Conservation (phyloP, 371 early-diverging fungal genomes). For the Mortierella sp. region DNA sequence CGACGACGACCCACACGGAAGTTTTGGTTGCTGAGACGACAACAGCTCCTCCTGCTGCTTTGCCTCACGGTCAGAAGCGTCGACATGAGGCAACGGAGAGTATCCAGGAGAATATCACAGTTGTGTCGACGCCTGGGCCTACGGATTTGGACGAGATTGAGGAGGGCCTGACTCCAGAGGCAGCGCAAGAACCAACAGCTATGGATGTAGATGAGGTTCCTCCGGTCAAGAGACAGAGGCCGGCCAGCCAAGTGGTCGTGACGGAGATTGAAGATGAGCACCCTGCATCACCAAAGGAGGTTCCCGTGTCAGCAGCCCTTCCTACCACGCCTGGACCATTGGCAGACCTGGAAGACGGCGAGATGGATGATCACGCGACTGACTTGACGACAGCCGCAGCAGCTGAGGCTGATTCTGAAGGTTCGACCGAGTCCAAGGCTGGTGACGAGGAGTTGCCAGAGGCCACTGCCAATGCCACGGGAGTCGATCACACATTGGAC, state of each 20-base stretch:
- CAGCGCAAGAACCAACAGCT: constrained; percentile 17
- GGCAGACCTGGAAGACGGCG: constrained; percentile 41
- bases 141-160: constrained; percentile 44
- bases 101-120: constrained; percentile 40
- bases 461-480: neutral
- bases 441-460: constrained; percentile 16
- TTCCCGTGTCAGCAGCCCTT: constrained; percentile 1
- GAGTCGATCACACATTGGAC: constrained; percentile 25
- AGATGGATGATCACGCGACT: constrained; percentile 29
- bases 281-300: constrained; percentile 7
- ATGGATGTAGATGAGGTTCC: constrained; percentile 56
- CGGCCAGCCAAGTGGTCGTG: constrained; percentile 35
- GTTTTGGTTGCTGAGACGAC: neutral
- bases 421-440: constrained; percentile 6
- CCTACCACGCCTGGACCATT: constrained; percentile 29
- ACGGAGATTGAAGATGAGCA: constrained; percentile 33
- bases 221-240: constrained; percentile 47
- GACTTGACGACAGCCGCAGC: constrained; percentile 3
- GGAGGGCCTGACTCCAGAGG: constrained; percentile 25
- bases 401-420: neutral
- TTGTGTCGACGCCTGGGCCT: constrained; percentile 53
- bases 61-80: constrained; percentile 53
- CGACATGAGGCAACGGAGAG: constrained; percentile 45
- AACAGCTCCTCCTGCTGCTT: neutral
- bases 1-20: neutral